Evolutionary conservation across 2,329 filamentous ascomycete genomes (phyloP).

Genomic region (Ilyonectria robusta): DNA sequence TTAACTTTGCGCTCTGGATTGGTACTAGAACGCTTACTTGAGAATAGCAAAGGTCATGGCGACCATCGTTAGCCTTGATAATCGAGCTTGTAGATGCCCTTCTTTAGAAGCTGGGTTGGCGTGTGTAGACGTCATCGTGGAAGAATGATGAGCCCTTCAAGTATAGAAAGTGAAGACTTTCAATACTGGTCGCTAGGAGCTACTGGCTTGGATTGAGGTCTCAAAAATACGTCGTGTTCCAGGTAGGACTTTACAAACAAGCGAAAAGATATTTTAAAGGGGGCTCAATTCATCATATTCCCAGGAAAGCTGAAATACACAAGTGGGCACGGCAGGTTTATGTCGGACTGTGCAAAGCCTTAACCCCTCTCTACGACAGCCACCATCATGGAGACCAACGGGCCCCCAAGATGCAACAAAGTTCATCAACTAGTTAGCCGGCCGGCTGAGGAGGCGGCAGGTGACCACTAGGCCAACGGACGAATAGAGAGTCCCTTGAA

Average conservation of each 20-base stretch:
- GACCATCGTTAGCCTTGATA: slow-evolving; percentile 57
- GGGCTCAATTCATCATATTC: not conserved
- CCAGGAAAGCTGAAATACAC: too few species aligned
- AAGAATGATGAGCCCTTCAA: not conserved
- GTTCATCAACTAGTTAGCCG: not conserved
- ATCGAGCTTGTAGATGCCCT: slow-evolving; percentile 52
- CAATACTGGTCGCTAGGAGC: not conserved
- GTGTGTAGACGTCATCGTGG: not conserved
- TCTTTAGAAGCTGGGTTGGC: not conserved
- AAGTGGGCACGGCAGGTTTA: too few species aligned
- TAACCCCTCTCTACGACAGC: not conserved
- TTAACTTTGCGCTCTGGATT: slow-evolving; percentile 37
- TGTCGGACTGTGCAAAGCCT: not conserved
- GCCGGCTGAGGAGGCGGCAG: not conserved
- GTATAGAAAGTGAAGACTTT: not conserved
- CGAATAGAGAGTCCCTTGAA: not conserved
- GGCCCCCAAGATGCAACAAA: not conserved
- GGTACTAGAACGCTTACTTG: slow-evolving; percentile 50
- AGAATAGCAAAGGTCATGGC: slow-evolving; percentile 59
- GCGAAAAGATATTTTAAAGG: not conserved
- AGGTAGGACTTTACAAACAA: not conserved
- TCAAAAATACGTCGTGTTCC: not conserved
- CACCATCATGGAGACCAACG: not conserved
- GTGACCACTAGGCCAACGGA: not conserved
- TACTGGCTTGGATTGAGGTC: too few species aligned